Evolutionary conservation across 2,329 filamentous ascomycete genomes (phyloP), one percentile per base, ranked within the genome.

Genomic region (Endoconidiophora polonica): DNA sequence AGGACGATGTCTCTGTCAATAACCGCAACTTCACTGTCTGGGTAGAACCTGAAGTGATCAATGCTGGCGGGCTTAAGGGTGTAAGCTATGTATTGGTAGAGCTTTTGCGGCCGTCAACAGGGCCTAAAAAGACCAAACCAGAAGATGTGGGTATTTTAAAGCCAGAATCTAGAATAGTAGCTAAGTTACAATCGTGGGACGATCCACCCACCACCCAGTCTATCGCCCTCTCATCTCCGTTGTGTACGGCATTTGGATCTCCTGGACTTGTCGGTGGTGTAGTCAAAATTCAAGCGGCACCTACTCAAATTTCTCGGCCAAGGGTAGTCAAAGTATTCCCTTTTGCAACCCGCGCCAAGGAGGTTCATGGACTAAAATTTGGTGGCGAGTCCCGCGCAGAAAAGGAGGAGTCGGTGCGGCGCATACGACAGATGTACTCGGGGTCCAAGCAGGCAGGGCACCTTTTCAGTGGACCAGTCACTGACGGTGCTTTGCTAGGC

Each of bases 321-420:
- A 71, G 73, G 50, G 68, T 76, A 3, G 66, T 96, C 52, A 88
- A 84, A 57, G 69, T 98, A 2, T 84, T 83, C 50, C 91, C 91
- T 0, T 96, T 95, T 58, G 72, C 77, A 2, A 67, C 72, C 1
- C 65, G 66, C 20, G 66, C 70, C 3, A 79, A 77, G 57, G 65
- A 71, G 38, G 73, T 71, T 36, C 73, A 81, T 43, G 82, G 81
- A 0, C 70, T 95, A 20, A 86, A 79, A 58, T 94, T 96, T 60
- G 90, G 90, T 3, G 86, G 87, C 12, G 86, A 94, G 57, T 84
- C 86, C 0, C 85, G 86, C 57, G 76, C 83, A 4, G 85, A 91
- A 57, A 80, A 81, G 48, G 86, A 94, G 59, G 86, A 87, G 56
- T 78, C 79, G 2, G 69, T 76, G 12, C 81, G 82, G 59, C 76